Evolutionary conservation across 2,329 filamentous ascomycete genomes (phyloP).

Genomic region (Dothistroma pini): DNA sequence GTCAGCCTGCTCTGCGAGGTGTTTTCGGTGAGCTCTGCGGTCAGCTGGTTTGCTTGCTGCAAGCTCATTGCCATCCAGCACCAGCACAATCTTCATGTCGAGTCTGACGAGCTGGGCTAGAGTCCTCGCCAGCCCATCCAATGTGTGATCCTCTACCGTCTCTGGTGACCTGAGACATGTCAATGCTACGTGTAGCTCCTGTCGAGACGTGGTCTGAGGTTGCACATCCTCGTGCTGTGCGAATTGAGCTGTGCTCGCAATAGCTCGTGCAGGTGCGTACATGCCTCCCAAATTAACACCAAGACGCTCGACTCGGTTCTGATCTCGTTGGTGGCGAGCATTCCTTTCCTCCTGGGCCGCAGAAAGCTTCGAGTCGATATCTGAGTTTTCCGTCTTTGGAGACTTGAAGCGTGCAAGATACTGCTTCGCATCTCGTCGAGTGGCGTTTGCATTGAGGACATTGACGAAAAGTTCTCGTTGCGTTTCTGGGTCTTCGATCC

Average conservation of each 20-base stretch:
- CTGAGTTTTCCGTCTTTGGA: conserved; percentile 38
- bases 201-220: conserved; percentile 34
- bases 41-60: conserved; percentile 9
- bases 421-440: conserved; percentile 85
- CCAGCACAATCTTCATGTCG: conserved; percentile 76
- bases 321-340: conserved; percentile 22
- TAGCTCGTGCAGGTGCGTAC: conserved; percentile 56
- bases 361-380: conserved; percentile 13
- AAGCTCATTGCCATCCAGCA: conserved; percentile 64
- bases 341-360: conserved; percentile 22
- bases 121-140: conserved; percentile 76
- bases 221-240: conserved; percentile 47
- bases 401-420: conserved; percentile 84
- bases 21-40: conserved; percentile 20
- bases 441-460: conserved; percentile 81
- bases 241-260: conserved; percentile 59
- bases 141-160: conserved; percentile 61
- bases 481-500: conserved; percentile 22
- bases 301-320: conserved; percentile 36
- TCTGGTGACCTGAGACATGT: conserved; percentile 79
- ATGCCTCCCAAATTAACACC: conserved; percentile 61
- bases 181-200: conserved; percentile 70
- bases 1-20: conserved; percentile 58
- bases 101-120: conserved; percentile 77
- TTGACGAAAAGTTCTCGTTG: conserved; percentile 72